Evolutionary conservation across 345 rosid genomes (phyloP).

Genomic region (Excoecaria agallocha): DNA sequence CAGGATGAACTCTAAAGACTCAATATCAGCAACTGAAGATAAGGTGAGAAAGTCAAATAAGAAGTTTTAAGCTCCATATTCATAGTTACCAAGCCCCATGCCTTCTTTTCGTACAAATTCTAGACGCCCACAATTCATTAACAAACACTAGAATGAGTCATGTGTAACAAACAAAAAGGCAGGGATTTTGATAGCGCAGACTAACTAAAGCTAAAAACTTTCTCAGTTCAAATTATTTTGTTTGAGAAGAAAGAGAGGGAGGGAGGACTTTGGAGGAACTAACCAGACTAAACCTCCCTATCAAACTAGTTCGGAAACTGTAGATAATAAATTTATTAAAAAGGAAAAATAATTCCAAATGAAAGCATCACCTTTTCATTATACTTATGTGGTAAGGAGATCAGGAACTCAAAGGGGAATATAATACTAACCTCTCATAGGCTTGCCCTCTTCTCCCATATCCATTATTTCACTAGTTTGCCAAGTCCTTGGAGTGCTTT

Average conservation of each 20-base stretch:
- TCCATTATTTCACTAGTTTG: constrained; percentile 32
- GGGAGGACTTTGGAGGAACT: background rate
- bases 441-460: constrained; percentile 28
- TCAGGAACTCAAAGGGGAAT: background rate
- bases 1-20: background rate
- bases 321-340: background rate
- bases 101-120: background rate
- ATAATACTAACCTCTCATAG: constrained; percentile 42
- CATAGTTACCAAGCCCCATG: background rate
- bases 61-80: background rate
- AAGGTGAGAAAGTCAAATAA: background rate
- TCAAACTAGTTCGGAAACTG: background rate
- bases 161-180: background rate
- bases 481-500: constrained; percentile 43
- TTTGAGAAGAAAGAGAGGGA: background rate
- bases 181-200: background rate
- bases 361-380: background rate
- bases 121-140: background rate
- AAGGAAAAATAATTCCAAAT: background rate
- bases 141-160: background rate
- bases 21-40: background rate
- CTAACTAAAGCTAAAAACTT: background rate
- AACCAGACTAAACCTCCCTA: background rate
- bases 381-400: background rate
- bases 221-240: background rate